Base-by-base conservation (phyloP, 2,329 filamentous ascomycete genomes). In the Nemania sp. region DNA sequence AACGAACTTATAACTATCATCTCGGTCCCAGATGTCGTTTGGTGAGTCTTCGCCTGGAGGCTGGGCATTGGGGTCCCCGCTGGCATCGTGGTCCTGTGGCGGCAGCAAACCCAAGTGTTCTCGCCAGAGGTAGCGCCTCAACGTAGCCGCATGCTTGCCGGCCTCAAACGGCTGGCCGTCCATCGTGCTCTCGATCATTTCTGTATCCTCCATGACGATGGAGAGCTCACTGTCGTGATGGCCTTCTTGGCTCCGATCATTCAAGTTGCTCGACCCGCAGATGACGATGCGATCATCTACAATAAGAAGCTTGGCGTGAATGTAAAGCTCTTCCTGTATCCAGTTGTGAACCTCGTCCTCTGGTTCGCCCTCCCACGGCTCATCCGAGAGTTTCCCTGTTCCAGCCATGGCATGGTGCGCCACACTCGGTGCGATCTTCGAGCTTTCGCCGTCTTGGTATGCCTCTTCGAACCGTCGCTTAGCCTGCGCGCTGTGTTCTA, bases 291-390 rank as follows among this genome's bases (percentile, higher is more conserved):
- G 87, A 74, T 98, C 94, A 72, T 98, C 93, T 1, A 89, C 90
- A 67, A 97, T 94, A 67, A 95, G 83, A 37, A 97, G 82, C 78
- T 98, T 99, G 29, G 87, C 90, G 74, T 99, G 95, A 49, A 98
- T 89, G 74, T 99, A 99, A 1, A 98, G 84, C 75, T 99, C 94
- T 74, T 99, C 95, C 73, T 97, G 94, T 60, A 98, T 89, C 80
- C 95, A 96, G 72, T 96, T 91, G 55, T 89, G 84, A 59, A 92
- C 89, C 74, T 98, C 95, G 1, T 85, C 84, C 67, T 94, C 85
- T 0, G 86, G 78, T 3, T 89, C 80, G 15, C 90, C 89, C 15
- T 93, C 89, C 90, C 92, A 97, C 0, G 78, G 70, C 74, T 96
- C 91, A 10, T 91, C 87, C 3, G 69, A 86, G 76, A 81, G 82